These are phyloP conservation scores for Mycosphaerella sp. DNA, from an alignment of 2,329 filamentous ascomycete genomes.

Conservation along the genomic window DNA sequence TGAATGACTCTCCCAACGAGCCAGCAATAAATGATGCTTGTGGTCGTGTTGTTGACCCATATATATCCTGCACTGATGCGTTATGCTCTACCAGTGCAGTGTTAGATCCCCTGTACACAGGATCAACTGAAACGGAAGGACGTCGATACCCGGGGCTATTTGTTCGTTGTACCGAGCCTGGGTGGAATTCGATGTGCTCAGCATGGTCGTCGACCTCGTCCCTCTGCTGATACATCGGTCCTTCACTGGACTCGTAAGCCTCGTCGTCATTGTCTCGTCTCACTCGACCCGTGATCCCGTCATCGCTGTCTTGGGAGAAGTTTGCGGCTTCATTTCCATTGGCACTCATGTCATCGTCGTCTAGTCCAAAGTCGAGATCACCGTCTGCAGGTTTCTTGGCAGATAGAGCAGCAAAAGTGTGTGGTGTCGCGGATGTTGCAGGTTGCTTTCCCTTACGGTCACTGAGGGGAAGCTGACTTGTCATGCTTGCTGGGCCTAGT, in stretches of 20 bases:
- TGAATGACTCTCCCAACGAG: constrained; percentile 34
- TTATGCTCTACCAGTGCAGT: constrained; percentile 24
- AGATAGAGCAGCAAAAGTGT: not conserved
- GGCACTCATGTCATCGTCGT: constrained; percentile 19
- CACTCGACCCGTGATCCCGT: constrained; percentile 19
- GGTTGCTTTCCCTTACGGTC: constrained; percentile 2
- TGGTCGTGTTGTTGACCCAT: constrained; percentile 21
- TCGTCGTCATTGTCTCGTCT: constrained; percentile 11
- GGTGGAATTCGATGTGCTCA: constrained; percentile 24
- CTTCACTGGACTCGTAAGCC: constrained; percentile 21
- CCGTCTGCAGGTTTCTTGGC: constrained; percentile 18
- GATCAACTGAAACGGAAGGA: constrained; percentile 30
- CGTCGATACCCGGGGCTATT: constrained; percentile 33
- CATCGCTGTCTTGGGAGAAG: constrained; percentile 8
- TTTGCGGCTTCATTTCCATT: constrained; percentile 3
- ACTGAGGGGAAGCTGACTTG: constrained; percentile 3
- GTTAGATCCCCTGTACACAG: constrained; percentile 25
- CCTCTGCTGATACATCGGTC: constrained; percentile 11
- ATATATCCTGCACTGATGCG: constrained; percentile 26
- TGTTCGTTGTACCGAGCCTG: constrained; percentile 30
- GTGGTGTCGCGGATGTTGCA: not conserved
- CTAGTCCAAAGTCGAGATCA: constrained; percentile 30
- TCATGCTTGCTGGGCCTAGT: constrained; percentile 6
- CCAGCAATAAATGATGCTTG: constrained; percentile 28
- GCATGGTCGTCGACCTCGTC: constrained; percentile 20